Base-by-base conservation (phyloP, 768 basidiomycete genomes). In the Cantharellus anzutake region DNA sequence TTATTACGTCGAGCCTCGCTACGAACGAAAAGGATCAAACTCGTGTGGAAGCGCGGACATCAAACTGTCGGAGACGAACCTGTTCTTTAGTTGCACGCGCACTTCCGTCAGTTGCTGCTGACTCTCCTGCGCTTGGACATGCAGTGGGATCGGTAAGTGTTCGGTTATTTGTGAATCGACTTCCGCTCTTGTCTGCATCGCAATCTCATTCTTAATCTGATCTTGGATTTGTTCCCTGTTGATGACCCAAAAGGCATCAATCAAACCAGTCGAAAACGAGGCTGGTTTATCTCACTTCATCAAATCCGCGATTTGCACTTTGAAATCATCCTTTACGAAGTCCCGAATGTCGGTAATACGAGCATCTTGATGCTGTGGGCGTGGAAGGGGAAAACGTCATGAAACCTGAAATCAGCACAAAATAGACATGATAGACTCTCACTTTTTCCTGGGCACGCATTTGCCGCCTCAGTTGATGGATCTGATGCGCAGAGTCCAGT, bases 1-100 rank as follows among this genome's bases (percentile, higher is more conserved):
- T 76, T 75, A 60, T 71, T 68, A 51, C 73, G 71, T 40, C 77
- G 72, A 5, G 77, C 75, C 67, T 80, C 75, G 3, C 76, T 78
- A 29, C 20, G 20, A 34, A n/a, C 50, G 3, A 57, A 29, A 29
- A 29, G 20, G 20, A 29, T 29, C 20, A 29, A 29, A 29, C 20
- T 29, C 20, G 20, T 42, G 44, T 40, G 29, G 3, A 2, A 29
- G 55, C 1, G 29, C 5, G 14, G 34, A 34, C 58, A 20, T 35
- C 4, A 50, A 14, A 29, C 20, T 29, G 20, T 29, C 20, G 20
- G 20, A 58, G 4, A 69, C 75, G 60, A 65, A 79, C 78, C 74
- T 73, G 65, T 78, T 78, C 62, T 72, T 70, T 58, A 78, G 67
- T 39, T 71, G 70, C 41, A 71, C 69, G 58, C 74, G 74, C 5